Evolutionary conservation across 2,329 filamentous ascomycete species (phyloP), one percentile per base, ranked within the genome.

Genomic region (Aspergillus alliaceus): DNA sequence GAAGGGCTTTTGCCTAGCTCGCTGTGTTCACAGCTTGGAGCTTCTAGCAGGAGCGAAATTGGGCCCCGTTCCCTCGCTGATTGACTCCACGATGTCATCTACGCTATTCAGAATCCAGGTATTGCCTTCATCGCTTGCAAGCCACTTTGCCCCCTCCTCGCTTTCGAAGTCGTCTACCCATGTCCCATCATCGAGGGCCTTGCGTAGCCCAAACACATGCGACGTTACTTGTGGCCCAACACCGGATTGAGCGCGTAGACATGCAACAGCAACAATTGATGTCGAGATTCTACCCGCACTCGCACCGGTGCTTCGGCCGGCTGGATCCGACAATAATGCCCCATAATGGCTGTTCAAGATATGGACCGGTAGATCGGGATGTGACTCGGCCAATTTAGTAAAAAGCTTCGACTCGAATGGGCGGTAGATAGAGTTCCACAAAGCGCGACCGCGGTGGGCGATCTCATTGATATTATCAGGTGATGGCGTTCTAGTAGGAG

Each of bases 161-260:
- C 79, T 80, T 62, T 84, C 76, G 49, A 79, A 77, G 54, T 82
- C 81, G 51, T 75, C 71, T 35, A 75, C 81, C 72, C 73, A 82
- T 20, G 77, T 79, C 1, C 87, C 89, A 71, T 91, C 87, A 61
- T 89, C 85, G 51, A 89, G 80, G 1, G 86, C 89, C 78, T 95
- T 95, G 57, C 89, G 76, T 74, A 96, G 70, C 0, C 91, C 91
- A 76, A 92, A 93, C 0, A 95, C 81, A 74, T 96, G 91, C 63
- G 87, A 91, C 18, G 89, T 76, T 12, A 96, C 90, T 79, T 95
- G 91, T 1, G 90, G 91, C 0, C 86, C 91, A 0, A 95, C 91
- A 0, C 91, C 91, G 9, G 88, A 90, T 79, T 95, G 91, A 44
- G 90, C 84, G 3, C 91, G 77, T 71, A 96, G 72, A 66, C 90